These are phyloP conservation scores for Hymenoscyphus linearis DNA, from an alignment of 2,329 filamentous ascomycete species.

Conservation along the genomic window DNA sequence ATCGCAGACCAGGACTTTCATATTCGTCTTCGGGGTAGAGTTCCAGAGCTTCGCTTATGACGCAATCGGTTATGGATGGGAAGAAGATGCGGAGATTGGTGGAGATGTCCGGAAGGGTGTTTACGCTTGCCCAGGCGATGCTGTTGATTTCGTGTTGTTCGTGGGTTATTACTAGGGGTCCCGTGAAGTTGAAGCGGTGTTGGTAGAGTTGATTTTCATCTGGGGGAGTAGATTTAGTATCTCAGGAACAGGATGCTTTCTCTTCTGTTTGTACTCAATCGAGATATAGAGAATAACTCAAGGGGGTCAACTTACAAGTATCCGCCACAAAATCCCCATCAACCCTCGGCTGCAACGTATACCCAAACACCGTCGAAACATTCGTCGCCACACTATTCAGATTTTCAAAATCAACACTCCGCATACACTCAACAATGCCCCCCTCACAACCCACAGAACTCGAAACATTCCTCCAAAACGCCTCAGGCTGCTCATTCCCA, in stretches of 20 bases:
- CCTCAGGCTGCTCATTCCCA: slow-evolving; percentile 33
- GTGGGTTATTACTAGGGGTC: slow-evolving; percentile 34
- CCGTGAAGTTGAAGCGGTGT: slow-evolving; percentile 34
- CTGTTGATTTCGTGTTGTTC: slow-evolving; percentile 34
- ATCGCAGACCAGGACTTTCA: slow-evolving; percentile 32
- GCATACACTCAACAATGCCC: slow-evolving; percentile 31
- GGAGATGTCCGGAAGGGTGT: slow-evolving; percentile 32
- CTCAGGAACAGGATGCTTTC: background rate
- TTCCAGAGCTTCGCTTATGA: slow-evolving; percentile 29
- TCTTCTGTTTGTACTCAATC: background rate
- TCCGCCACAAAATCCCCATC: slow-evolving; percentile 35
- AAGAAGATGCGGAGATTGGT: slow-evolving; percentile 32
- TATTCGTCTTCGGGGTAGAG: slow-evolving; percentile 34
- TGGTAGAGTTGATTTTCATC: slow-evolving; percentile 35
- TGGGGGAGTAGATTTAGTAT: slow-evolving; percentile 3
- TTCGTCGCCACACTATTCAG: slow-evolving; percentile 29
- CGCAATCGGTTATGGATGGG: slow-evolving; percentile 32
- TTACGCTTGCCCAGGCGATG: slow-evolving; percentile 28
- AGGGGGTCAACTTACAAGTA: slow-evolving; percentile 25
- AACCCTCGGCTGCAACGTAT: slow-evolving; percentile 35
- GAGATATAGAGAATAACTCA: background rate
- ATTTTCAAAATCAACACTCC: slow-evolving; percentile 27
- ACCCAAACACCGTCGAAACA: slow-evolving; percentile 27
- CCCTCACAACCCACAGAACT: slow-evolving; percentile 30
- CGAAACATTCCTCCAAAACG: slow-evolving; percentile 33